Evolutionary conservation across 78 protist genomes (phyloP).

Genomic region (Pelomyxa schiedti): DNA sequence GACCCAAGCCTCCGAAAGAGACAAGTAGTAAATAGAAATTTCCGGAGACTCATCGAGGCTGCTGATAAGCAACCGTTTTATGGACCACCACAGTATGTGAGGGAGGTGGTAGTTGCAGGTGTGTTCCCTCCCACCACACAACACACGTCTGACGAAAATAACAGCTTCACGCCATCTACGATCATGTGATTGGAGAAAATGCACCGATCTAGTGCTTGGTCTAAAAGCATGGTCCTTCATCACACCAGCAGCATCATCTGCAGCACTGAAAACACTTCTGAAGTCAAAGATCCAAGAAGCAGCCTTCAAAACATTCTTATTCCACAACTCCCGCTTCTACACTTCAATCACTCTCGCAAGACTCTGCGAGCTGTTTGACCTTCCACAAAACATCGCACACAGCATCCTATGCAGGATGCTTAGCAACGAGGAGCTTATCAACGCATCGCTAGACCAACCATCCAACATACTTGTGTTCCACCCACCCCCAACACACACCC

Average conservation of each 20-base stretch:
- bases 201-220: constrained; percentile 19
- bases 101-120: constrained; percentile 59
- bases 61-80: constrained; percentile 44
- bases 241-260: constrained; percentile 27
- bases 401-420: constrained; percentile 68
- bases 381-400: constrained; percentile 33
- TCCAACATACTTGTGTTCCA: constrained; percentile 57
- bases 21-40: constrained; percentile 45
- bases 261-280: constrained; percentile 25
- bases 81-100: constrained; percentile 84
- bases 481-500: constrained; percentile 63
- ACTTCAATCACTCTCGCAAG: constrained; percentile 35
- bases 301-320: constrained; percentile 63
- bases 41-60: constrained; percentile 61
- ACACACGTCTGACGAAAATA: not conserved
- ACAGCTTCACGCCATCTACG: constrained; percentile 7
- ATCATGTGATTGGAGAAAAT: constrained; percentile 68
- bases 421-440: constrained; percentile 56
- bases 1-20: not conserved
- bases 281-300: constrained; percentile 57
- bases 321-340: constrained; percentile 42
- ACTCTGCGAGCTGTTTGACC: constrained; percentile 45
- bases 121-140: not conserved
- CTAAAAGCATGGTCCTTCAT: constrained; percentile 60
- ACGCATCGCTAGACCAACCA: constrained; percentile 69